These are phyloP conservation scores for Ceratobasidium sp. DNA, from an alignment of 1,284 basidiomycete genomes.

Conservation along the genomic window DNA sequence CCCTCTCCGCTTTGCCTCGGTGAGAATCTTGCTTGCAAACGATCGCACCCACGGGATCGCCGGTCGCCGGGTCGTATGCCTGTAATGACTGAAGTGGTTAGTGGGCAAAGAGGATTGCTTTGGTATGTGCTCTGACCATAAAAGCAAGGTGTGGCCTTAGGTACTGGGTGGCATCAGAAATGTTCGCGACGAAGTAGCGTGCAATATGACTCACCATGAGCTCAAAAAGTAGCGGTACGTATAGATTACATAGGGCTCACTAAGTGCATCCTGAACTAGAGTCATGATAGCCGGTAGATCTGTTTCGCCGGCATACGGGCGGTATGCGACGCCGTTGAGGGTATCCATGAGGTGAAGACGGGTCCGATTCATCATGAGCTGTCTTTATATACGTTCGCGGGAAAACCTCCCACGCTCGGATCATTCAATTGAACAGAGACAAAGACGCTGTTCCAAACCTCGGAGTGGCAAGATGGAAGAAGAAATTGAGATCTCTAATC, in stretches of 20 bases:
- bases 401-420: conserved; percentile 23
- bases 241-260: conserved; percentile 95
- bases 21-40: conserved; percentile 96
- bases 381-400: background rate
- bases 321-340: conserved; percentile 63
- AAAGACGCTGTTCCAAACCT: background rate
- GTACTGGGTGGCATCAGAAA: conserved; percentile 23
- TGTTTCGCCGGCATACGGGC: conserved; percentile 76
- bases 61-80: conserved; percentile 62
- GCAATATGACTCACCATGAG: conserved; percentile 76
- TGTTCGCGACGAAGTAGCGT: background rate
- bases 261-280: conserved; percentile 90
- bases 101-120: conserved; percentile 21
- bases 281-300: conserved; percentile 85
- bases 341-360: background rate
- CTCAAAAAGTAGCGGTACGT: conserved; percentile 94
- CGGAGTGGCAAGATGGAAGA: background rate
- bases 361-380: background rate
- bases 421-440: background rate
- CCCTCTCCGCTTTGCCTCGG: conserved; percentile 78
- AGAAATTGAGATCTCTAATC: background rate
- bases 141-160: conserved; percentile 92
- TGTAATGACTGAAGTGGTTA: conserved; percentile 49
- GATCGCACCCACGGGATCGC: conserved; percentile 83
- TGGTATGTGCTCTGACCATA: conserved; percentile 63